phyloP scores from a whole-genome alignment of 495 filamentous ascomycete species.

The Aspergillus nanangensis region DNA sequence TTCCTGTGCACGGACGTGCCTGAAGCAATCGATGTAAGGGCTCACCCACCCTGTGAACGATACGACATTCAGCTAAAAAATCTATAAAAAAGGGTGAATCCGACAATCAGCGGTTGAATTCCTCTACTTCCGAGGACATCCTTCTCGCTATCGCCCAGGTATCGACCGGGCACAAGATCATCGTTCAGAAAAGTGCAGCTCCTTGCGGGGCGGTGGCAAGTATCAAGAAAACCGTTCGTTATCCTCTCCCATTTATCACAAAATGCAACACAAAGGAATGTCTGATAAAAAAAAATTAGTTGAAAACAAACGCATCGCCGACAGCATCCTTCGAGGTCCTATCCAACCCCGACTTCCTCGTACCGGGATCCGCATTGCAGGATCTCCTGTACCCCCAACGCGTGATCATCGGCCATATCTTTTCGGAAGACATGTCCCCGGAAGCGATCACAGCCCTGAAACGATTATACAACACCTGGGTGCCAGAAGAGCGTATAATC shows the following conservation, averaged over 20 bases:
- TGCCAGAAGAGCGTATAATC: conserved; percentile 57
- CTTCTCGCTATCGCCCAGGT: conserved; percentile 57
- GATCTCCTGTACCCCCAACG: conserved; percentile 66
- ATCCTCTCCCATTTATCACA: conserved; percentile 35
- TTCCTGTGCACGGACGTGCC: conserved; percentile 70
- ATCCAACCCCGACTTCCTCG: conserved; percentile 75
- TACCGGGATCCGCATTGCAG: conserved; percentile 67
- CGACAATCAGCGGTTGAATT: conserved; percentile 43
- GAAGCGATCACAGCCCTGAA: conserved; percentile 56
- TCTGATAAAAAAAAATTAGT: neutral
- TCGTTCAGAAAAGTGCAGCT: conserved; percentile 77
- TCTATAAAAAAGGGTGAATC: neutral
- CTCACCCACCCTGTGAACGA: conserved; percentile 26
- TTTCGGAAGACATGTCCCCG: conserved; percentile 9
- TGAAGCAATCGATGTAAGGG: neutral
- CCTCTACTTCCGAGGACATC: conserved; percentile 60
- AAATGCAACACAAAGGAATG: neutral
- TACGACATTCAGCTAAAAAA: neutral
- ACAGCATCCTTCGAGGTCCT: conserved; percentile 64
- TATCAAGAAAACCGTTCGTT: conserved; percentile 55
- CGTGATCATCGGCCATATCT: conserved; percentile 64
- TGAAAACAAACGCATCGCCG: conserved; percentile 21
- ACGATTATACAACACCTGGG: conserved; percentile 64
- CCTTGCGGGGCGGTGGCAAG: conserved; percentile 66
- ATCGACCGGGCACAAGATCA: conserved; percentile 60